Evolutionary conservation across 75 land plant species (phyloP).

Genomic region (Pinus albicaulis): DNA sequence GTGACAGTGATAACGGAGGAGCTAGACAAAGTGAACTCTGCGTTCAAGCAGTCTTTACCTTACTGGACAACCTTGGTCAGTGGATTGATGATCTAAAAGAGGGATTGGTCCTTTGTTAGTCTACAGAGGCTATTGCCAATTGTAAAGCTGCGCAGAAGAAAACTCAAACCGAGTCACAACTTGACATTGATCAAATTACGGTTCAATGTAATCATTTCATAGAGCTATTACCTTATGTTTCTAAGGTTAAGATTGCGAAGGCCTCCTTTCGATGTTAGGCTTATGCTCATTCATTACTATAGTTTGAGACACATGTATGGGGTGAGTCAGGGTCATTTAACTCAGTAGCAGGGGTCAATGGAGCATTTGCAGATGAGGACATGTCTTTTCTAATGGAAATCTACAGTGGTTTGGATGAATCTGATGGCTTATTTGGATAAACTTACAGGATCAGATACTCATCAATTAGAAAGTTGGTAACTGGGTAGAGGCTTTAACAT

Average conservation of each 20-base stretch:
- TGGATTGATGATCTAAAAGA: slow-evolving; percentile 97
- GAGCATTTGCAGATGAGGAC: slow-evolving; percentile 81
- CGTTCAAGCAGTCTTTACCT: slow-evolving; percentile 91
- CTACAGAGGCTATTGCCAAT: slow-evolving; percentile 28
- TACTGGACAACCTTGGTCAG: slow-evolving; percentile 96
- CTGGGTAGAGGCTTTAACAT: slow-evolving; percentile 95
- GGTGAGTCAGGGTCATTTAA: slow-evolving; percentile 87
- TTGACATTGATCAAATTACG: slow-evolving; percentile 29
- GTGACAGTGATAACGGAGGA: slow-evolving; percentile 12
- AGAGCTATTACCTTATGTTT: slow-evolving; percentile 17
- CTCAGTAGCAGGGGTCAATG: slow-evolving; percentile 88
- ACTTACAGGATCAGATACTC: slow-evolving; percentile 79
- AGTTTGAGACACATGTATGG: slow-evolving; percentile 88
- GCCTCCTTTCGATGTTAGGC: slow-evolving; percentile 95
- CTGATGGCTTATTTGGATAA: slow-evolving; percentile 85
- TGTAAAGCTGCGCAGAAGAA: slow-evolving; percentile 25
- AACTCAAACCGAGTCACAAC: slow-evolving; percentile 5
- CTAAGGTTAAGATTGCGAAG: slow-evolving; percentile 33
- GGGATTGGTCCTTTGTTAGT: slow-evolving; percentile 50
- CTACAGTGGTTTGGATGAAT: slow-evolving; percentile 95
- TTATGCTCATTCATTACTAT: slow-evolving; percentile 83
- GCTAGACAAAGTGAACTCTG: slow-evolving; percentile 90
- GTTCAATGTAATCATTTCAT: slow-evolving; percentile 62
- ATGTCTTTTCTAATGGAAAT: slow-evolving; percentile 86
- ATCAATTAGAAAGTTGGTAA: slow-evolving; percentile 93